Evolutionary conservation across 2,329 filamentous ascomycete species (phyloP).

Genomic region (Fusarium coffeatum): DNA sequence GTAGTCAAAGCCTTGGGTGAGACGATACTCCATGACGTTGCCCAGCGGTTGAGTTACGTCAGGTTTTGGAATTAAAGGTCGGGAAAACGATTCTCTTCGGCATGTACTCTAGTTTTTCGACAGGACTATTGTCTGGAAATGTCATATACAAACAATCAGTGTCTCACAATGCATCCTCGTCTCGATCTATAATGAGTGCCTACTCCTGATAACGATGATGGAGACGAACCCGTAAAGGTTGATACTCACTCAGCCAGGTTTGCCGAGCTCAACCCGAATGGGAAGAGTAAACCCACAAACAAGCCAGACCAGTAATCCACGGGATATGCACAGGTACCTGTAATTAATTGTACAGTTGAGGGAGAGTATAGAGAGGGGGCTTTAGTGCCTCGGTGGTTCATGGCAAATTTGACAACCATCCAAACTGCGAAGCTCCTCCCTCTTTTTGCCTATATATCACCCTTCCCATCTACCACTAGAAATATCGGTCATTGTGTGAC

Average conservation of each 20-base stretch:
- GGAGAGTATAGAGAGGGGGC: too few relatives aligned
- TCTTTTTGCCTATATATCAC: too few relatives aligned
- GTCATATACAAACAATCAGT: not conserved
- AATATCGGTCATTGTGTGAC: fast-evolving
- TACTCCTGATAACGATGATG: not conserved
- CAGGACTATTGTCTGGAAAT: not conserved
- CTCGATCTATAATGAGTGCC: not conserved
- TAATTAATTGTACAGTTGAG: fast-evolving
- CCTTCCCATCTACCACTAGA: too few relatives aligned
- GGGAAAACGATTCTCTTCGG: not conserved
- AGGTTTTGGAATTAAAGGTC: fast-evolving
- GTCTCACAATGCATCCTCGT: not conserved
- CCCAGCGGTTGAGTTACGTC: not conserved
- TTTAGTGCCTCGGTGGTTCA: too few relatives aligned
- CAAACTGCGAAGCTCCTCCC: too few relatives aligned
- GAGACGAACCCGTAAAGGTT: not conserved
- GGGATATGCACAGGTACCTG: not conserved
- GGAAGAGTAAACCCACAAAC: not conserved
- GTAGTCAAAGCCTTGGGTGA: fast-evolving
- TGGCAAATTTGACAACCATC: too few relatives aligned
- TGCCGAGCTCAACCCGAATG: not conserved
- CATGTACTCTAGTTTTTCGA: not conserved
- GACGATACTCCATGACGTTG: fast-evolving
- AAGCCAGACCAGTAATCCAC: not conserved
- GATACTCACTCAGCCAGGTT: not conserved